A percentile compares a stretch with the other conserved stretches of the same genome.
Conservation (phyloP, 495 filamentous ascomycete species). For the Lasiosphaeris hirsuta region DNA sequence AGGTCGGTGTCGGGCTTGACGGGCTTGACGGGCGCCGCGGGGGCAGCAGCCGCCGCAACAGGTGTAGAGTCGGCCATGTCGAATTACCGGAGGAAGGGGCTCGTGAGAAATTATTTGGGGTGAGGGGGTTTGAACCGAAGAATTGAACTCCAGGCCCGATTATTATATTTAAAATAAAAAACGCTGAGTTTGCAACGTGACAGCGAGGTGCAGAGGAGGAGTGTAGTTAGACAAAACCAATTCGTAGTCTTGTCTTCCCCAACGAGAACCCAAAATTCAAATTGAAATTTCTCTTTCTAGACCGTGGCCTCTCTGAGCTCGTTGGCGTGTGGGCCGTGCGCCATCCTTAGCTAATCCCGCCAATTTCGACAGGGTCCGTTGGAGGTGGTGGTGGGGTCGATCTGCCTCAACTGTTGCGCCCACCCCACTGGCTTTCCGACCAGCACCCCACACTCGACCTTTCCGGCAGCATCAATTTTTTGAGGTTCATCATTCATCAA, state of each 20-base stretch:
- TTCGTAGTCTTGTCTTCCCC: neutral
- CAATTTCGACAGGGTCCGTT: too few species aligned
- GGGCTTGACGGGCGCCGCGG: slow-evolving; percentile 53
- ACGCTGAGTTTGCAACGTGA: too few species aligned
- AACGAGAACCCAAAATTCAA: neutral
- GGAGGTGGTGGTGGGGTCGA: neutral
- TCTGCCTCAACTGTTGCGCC: too few species aligned
- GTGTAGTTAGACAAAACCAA: neutral
- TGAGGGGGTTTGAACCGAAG: neutral
- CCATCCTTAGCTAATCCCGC: neutral
- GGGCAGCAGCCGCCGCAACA: slow-evolving; percentile 46
- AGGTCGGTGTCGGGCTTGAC: slow-evolving; percentile 67
- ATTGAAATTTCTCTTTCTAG: neutral
- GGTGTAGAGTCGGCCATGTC: slow-evolving; percentile 43
- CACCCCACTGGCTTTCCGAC: neutral
- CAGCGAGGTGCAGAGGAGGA: too few species aligned
- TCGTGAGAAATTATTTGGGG: neutral
- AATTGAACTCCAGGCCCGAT: neutral
- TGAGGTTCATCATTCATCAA: neutral
- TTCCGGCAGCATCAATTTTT: neutral
- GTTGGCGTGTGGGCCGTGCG: slow-evolving; percentile 4
- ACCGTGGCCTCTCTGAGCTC: neutral
- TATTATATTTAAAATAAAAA: too few species aligned
- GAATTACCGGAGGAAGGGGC: slow-evolving; percentile 8
- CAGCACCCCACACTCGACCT: neutral